Conservation (phyloP, 192 early-diverging fungal genomes). For the Mortierella hygrophila region DNA sequence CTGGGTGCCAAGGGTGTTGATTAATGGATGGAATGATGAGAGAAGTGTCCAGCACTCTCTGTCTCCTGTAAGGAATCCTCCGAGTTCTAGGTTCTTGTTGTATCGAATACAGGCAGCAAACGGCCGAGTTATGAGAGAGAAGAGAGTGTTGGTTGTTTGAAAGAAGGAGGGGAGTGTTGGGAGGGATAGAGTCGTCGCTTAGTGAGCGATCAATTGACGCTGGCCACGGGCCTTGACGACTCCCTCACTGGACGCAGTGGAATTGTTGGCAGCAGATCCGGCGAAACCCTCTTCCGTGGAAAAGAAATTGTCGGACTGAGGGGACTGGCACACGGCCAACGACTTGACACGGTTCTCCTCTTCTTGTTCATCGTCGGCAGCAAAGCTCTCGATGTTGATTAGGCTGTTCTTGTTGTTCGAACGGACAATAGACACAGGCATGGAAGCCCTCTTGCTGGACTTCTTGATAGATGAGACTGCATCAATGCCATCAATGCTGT, state of each 20-base stretch:
- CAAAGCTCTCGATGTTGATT: slow-evolving; percentile 7
- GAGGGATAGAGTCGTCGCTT: neutral
- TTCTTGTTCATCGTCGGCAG: neutral
- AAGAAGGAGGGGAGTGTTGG: neutral
- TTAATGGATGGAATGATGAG: neutral
- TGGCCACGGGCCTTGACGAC: slow-evolving; percentile 22
- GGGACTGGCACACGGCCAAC: slow-evolving; percentile 13
- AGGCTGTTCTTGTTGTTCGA: slow-evolving; percentile 10
- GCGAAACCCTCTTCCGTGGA: slow-evolving; percentile 1
- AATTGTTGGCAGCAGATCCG: neutral
- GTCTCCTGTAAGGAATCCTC: neutral
- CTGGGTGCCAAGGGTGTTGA: neutral
- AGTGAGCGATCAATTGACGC: slow-evolving; percentile 43
- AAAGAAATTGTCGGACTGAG: slow-evolving; percentile 41
- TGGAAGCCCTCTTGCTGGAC: neutral
- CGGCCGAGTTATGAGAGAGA: neutral
- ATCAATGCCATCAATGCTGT: slow-evolving; percentile 14
- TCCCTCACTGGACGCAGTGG: neutral
- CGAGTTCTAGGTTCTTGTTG: neutral
- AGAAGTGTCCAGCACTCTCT: slow-evolving; percentile 3
- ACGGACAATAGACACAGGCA: neutral
- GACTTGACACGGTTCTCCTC: neutral
- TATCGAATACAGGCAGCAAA: too few relatives aligned
- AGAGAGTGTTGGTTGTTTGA: neutral
- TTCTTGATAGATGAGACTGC: neutral